These are phyloP conservation scores for Aspergillus clavatus DNA, from an alignment of 2,329 filamentous ascomycete genomes.

Conservation along the genomic window DNA sequence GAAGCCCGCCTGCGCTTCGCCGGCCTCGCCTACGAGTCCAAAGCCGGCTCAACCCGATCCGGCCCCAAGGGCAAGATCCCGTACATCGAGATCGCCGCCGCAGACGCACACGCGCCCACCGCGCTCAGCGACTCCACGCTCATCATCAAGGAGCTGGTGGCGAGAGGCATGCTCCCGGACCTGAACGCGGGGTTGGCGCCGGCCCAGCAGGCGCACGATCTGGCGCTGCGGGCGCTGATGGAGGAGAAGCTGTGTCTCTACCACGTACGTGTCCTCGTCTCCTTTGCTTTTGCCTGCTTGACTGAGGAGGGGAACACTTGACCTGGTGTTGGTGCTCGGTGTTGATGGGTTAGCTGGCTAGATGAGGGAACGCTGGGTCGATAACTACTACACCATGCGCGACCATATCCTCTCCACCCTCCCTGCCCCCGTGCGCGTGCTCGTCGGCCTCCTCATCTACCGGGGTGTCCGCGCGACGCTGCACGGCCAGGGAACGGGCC, in stretches of 20 bases:
- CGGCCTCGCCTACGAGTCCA: slow-evolving; percentile 44
- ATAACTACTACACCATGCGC: slow-evolving; percentile 58
- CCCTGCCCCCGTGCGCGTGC: slow-evolving; percentile 49
- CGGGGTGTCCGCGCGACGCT: slow-evolving; percentile 43
- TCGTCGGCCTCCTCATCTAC: slow-evolving; percentile 51
- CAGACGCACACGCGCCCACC: slow-evolving; percentile 12
- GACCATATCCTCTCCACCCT: slow-evolving; percentile 46
- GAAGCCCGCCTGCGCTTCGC: slow-evolving; percentile 58
- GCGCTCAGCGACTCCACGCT: slow-evolving; percentile 50
- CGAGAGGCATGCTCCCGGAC: slow-evolving; percentile 42
- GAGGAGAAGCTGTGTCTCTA: slow-evolving; percentile 61
- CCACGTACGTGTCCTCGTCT: slow-evolving; percentile 38
- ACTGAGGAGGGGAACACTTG: slow-evolving; percentile 28
- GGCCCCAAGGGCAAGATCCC: slow-evolving; percentile 58
- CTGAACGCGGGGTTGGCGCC: slow-evolving; percentile 45
- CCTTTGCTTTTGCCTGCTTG: no score
- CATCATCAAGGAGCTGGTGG: slow-evolving; percentile 48
- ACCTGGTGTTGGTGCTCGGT: no score
- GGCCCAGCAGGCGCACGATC: slow-evolving; percentile 44
- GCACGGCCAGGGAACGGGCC: slow-evolving; percentile 53
- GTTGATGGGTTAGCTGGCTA: no score
- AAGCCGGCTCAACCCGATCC: slow-evolving; percentile 41
- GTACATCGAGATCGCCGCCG: slow-evolving; percentile 43
- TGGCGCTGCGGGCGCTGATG: slow-evolving; percentile 51
- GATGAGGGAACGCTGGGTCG: slow-evolving; percentile 56